phyloP scores from a whole-genome alignment of 2,329 filamentous ascomycete species.

The Nemania sp. region DNA sequence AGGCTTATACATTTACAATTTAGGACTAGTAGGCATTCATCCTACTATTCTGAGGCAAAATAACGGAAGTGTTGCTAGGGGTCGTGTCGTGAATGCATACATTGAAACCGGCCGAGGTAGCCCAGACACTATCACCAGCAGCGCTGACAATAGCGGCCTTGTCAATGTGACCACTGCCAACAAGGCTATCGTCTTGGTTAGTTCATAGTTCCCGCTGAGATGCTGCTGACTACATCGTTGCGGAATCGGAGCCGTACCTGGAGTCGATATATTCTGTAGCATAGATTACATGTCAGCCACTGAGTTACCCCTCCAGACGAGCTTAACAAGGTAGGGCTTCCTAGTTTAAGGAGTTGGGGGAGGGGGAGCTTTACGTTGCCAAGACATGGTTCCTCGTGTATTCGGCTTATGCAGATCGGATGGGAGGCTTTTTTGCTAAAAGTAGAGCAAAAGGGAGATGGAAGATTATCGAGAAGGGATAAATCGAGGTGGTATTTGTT shows the following conservation, averaged over 20 bases:
- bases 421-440: constrained; percentile 22
- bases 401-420: constrained; percentile 28
- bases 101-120: constrained; percentile 75
- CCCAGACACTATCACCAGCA: constrained; percentile 86
- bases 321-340: constrained; percentile 44
- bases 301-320: constrained; percentile 29
- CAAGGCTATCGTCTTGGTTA: constrained; percentile 69
- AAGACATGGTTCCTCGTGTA: constrained; percentile 69
- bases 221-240: constrained; percentile 1
- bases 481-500: neutral
- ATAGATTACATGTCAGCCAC: constrained; percentile 44
- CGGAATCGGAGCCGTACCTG: constrained; percentile 59
- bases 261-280: constrained; percentile 68
- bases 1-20: constrained; percentile 1
- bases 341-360: constrained; percentile 33
- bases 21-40: neutral
- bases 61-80: neutral
- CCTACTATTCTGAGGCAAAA: neutral
- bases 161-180: constrained; percentile 82
- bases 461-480: constrained; percentile 23
- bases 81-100: constrained; percentile 64
- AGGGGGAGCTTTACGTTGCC: constrained; percentile 71
- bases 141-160: constrained; percentile 86
- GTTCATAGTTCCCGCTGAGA: neutral
- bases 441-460: constrained; percentile 18